Evolutionary conservation across 345 rosid species (phyloP).

Genomic region (Lumnitzera littorea): DNA sequence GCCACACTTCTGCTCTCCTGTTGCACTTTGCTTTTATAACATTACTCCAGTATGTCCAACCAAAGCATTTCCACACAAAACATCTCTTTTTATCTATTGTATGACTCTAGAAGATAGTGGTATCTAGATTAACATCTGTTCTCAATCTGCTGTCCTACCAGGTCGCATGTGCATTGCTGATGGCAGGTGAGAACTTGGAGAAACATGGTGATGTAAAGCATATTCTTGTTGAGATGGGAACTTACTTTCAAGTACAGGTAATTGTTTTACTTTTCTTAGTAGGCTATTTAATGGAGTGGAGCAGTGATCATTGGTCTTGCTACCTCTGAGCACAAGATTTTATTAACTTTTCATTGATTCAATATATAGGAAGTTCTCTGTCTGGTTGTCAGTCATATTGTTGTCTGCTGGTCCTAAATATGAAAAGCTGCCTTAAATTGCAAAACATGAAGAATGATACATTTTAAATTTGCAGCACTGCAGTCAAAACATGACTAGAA

Average conservation of each 20-base stretch:
- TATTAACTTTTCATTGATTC: no score
- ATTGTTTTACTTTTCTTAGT: background rate
- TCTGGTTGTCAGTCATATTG: no score
- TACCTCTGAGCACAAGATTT: background rate
- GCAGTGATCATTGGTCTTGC: background rate
- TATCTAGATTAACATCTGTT: no score
- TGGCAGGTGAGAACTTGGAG: constrained; percentile 69
- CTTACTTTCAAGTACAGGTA: constrained; percentile 85
- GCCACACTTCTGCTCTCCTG: no score
- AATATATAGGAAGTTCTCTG: no score
- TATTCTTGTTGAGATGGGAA: constrained; percentile 66
- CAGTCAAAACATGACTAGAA: background rate
- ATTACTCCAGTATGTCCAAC: no score
- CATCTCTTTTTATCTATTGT: no score
- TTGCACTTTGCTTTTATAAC: no score
- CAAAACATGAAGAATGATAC: background rate
- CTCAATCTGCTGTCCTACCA: constrained; percentile 7
- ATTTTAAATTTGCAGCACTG: background rate
- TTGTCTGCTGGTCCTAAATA: no score
- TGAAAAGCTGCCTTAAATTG: no score
- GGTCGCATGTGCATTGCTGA: constrained; percentile 82
- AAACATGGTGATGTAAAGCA: constrained; percentile 53
- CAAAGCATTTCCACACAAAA: no score
- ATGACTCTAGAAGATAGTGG: no score
- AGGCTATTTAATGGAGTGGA: background rate